Percentiles rank a stretch among this genome's conserved stretches.
phyloP scores from a whole-genome alignment of 768 basidiomycete genomes.

The Panaeolus papilionaceus region DNA sequence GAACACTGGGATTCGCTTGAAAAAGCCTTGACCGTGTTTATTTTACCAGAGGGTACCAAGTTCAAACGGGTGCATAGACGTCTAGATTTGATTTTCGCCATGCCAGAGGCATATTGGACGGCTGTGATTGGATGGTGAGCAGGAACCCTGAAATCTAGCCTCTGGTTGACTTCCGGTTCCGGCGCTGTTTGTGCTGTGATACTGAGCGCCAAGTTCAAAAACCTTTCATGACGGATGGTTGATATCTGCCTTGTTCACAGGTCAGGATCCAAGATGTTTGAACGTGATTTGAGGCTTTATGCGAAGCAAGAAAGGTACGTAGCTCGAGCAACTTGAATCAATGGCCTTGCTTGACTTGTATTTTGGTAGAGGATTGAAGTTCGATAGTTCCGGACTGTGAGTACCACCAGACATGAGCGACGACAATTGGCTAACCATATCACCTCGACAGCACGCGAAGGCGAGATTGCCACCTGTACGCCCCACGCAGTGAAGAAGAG shows the following conservation, averaged over 20 bases:
- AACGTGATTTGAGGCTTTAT: conserved; percentile 81
- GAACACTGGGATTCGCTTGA: conserved; percentile 84
- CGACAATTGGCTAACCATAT: conserved; percentile 13
- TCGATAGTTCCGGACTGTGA: conserved; percentile 84
- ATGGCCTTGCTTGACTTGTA: neutral
- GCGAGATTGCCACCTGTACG: conserved; percentile 64
- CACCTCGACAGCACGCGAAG: conserved; percentile 55
- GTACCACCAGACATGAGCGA: conserved; percentile 25
- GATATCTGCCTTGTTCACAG: conserved; percentile 39
- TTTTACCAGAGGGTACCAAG: conserved; percentile 50
- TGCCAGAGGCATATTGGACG: conserved; percentile 82
- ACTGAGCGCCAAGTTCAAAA: neutral
- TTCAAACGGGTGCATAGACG: conserved; percentile 62
- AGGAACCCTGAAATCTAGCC: conserved; percentile 21
- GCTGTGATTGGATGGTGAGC: conserved; percentile 86
- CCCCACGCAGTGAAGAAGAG: conserved; percentile 70
- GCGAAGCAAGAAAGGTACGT: conserved; percentile 68
- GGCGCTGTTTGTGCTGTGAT: neutral
- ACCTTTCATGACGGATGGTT: neutral
- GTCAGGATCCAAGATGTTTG: conserved; percentile 91
- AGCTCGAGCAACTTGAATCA: neutral
- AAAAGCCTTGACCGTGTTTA: conserved; percentile 84
- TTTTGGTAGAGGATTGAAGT: conserved; percentile 70
- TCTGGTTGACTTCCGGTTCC: neutral
- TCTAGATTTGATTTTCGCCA: conserved; percentile 84